Base-by-base conservation (phyloP, 345 rosid genomes). In the Euphorbia peplus region DNA sequence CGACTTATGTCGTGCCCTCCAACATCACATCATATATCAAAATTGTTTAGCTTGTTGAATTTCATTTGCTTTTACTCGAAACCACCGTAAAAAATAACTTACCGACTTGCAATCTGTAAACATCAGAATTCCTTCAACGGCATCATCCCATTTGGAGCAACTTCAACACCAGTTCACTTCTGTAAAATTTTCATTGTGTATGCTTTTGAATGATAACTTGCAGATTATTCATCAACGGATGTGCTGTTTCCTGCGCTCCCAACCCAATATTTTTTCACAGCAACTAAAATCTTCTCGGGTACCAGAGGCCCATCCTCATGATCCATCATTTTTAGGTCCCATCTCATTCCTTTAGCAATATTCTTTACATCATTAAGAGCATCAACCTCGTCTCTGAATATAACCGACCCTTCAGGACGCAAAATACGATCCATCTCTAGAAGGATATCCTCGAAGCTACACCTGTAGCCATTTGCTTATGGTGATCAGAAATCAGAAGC, bases 301-400 rank as follows among this genome's bases (percentile, higher is more conserved):
- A 90, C 91, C 0, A 95, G 92, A 46, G 99, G 99, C 18, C 99
- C 98, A 22, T 95, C 99, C 82, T 95, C 99, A 3, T 91, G 96
- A 81, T 95, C 99, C 80, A 85, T 72, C 83, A 91, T 60, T 78
- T 87, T 95, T 58, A 90, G 79, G 61, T 95, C 91, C 99, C 99
- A 95, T 74, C 96, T 90, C 92, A 95, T 95, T 73, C 95, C 92
- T 67, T 76, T 64, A 0, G 86, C 79, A 0, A 95, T 87, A 70
- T 82, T 90, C 68, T 84, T 84, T 28, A 91, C 91, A 69, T 87
- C 79, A 78, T 90, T 91, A 69, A 95, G 79, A 44, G 80, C 86
- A 76, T 91, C 92, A 1, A 95, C 98, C 54, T 81, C 92, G 0
- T 95, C 99, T 50, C 98, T 83, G 81, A 91, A 66, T 35, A 95